phyloP scores from a whole-genome alignment of 2,329 filamentous ascomycete species.

The Fusarium papillatum region DNA sequence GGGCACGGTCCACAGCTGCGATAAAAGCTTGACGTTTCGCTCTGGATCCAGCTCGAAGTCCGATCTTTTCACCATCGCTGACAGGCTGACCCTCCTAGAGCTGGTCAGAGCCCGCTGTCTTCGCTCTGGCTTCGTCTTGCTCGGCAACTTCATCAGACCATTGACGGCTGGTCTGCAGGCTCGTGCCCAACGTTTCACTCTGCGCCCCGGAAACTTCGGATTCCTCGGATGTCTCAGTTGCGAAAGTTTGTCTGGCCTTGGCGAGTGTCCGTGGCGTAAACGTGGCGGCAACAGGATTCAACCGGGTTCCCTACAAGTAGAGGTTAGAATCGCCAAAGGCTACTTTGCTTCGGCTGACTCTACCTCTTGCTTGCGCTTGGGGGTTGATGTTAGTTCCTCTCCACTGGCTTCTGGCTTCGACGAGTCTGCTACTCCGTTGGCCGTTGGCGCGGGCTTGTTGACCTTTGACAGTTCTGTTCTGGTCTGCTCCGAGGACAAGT shows the following conservation, averaged over 20 bases:
- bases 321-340: conserved; percentile 56
- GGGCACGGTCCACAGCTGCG: conserved; percentile 33
- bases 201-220: conserved; percentile 23
- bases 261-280: conserved; percentile 62
- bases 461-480: conserved; percentile 52
- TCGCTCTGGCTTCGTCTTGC: conserved; percentile 27
- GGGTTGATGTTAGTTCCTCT: conserved; percentile 48
- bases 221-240: conserved; percentile 26
- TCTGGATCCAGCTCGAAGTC: conserved; percentile 5
- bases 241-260: conserved; percentile 24
- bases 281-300: conserved; percentile 68
- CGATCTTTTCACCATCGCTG: not conserved
- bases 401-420: conserved; percentile 34
- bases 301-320: conserved; percentile 61
- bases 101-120: conserved; percentile 3
- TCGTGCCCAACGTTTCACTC: conserved; percentile 12
- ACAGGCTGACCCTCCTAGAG: conserved; percentile 19
- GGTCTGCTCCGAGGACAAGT: conserved; percentile 52
- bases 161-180: conserved; percentile 35
- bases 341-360: conserved; percentile 50
- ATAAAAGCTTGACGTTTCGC: conserved; percentile 38
- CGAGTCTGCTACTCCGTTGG: conserved; percentile 40
- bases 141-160: conserved; percentile 49
- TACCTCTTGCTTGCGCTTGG: conserved; percentile 64
- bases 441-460: conserved; percentile 42